Evolutionary conservation across 1,284 basidiomycete genomes (phyloP).

Genomic region (Phenoliferia sp.): DNA sequence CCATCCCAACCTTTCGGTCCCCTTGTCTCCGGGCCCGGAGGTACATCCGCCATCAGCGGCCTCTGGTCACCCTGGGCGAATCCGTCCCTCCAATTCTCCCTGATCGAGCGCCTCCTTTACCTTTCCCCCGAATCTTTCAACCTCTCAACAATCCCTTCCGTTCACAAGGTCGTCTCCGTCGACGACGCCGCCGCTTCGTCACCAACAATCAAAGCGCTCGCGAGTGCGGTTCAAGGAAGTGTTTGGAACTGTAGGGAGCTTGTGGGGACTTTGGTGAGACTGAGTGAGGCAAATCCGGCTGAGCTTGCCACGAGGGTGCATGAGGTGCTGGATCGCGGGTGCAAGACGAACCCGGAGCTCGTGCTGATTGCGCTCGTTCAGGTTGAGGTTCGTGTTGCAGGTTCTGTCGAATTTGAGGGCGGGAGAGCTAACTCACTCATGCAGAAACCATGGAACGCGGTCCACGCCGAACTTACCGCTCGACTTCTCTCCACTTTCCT

Average conservation of each 20-base stretch:
- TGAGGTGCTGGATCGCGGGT: constrained; percentile 86
- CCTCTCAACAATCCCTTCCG: constrained; percentile 75
- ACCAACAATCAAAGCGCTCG: constrained; percentile 77
- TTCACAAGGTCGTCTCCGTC: constrained; percentile 67
- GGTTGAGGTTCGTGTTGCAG: constrained; percentile 65
- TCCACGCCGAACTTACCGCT: constrained; percentile 77
- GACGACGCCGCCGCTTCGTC: constrained; percentile 67
- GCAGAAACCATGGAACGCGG: constrained; percentile 78
- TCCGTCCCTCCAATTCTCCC: constrained; percentile 74
- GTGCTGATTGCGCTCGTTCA: constrained; percentile 90
- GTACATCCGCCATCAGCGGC: constrained; percentile 29
- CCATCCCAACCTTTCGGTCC: constrained; percentile 1
- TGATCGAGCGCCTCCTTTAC: constrained; percentile 81
- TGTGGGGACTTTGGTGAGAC: constrained; percentile 76
- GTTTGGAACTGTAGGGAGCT: constrained; percentile 93
- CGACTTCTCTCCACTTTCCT: constrained; percentile 88
- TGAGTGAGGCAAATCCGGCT: constrained; percentile 59
- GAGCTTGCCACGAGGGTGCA: constrained; percentile 44
- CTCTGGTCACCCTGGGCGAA: constrained; percentile 64
- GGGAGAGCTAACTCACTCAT: background rate
- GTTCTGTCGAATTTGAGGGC: background rate
- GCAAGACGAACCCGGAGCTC: constrained; percentile 87
- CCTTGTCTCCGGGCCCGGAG: constrained; percentile 16
- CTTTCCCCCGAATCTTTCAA: constrained; percentile 82
- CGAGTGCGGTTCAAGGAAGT: constrained; percentile 78